Base-by-base conservation (phyloP, 169 alveolate genomes). In the Cryptosporidium ubiquitum region DNA sequence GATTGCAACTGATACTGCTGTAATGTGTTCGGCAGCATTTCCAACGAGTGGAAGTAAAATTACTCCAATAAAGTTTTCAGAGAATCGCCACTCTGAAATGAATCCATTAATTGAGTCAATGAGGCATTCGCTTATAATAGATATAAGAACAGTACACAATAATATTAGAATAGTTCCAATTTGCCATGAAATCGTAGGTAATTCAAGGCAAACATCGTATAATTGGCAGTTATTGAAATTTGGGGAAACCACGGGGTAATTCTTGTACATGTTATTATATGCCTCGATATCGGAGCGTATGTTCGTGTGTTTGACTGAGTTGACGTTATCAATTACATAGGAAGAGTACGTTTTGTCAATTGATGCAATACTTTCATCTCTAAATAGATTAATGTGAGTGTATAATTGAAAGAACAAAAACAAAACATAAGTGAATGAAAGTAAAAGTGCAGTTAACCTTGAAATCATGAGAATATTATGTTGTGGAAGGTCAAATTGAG, bases 21-120 rank as follows among this genome's bases (percentile, higher is more conserved):
- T 92, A 74, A 92, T 85, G 86, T 94, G 97, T 79, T 94, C 96
- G 52, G 96, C 95, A 20, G 96, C 96, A 66, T 95, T 94, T 4
- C 97, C 98, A 42, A 74, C 85, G 23, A 85, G 68, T 5, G 98
- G 98, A 61, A 95, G 91, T 23, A 95, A 93, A 44, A 95, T 95
- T 70, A 95, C 96, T 29, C 98, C 98, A 35, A 95, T 95, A 92
- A 95, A 95, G 84, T 91, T 91, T 92, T 92, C 93, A 1, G 96
- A 91, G 29, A 92, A 86, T 66, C 92, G 86, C 84, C 91, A 92
- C 61, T 85, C 94, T 71, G 92, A 91, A n/a, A 92, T 89, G 69
- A 94, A 94, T 9, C 92, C 92, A 64, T 91, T 94, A 68, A 94
- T 92, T 33, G 95, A 91, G 40, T 86, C 94, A 44, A 94, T 92